Percentiles rank a stretch among this genome's conserved stretches.
These are phyloP conservation scores for Tricholoma furcatifolium DNA, from an alignment of 768 basidiomycete genomes.

Conservation along the genomic window DNA sequence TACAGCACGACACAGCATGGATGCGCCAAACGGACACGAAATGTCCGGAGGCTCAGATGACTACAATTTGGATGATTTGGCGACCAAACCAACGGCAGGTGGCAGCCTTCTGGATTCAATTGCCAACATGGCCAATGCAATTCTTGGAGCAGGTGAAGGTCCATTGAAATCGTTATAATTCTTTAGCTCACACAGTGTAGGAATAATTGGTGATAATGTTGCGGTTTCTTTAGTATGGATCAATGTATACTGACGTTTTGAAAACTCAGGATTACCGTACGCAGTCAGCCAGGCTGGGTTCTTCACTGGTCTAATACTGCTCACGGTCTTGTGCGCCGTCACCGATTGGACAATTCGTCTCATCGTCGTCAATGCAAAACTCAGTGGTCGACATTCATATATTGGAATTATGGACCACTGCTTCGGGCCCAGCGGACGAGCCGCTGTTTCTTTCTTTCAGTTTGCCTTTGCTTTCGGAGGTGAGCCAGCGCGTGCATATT, in stretches of 20 bases:
- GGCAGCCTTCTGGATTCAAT: constrained; percentile 79
- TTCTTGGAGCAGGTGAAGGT: constrained; percentile 81
- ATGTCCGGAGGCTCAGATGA: constrained; percentile 30
- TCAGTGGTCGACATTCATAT: constrained; percentile 89
- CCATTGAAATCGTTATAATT: constrained; percentile 14
- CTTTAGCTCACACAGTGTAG: constrained; percentile 11
- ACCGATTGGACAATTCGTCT: constrained; percentile 99
- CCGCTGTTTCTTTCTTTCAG: constrained; percentile 95
- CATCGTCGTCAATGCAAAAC: constrained; percentile 93
- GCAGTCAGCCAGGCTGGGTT: constrained; percentile 95
- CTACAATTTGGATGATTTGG: constrained; percentile 71
- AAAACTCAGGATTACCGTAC: constrained; percentile 77
- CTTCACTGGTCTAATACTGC: constrained; percentile 79
- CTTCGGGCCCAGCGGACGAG: constrained; percentile 89
- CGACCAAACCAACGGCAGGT: constrained; percentile 62
- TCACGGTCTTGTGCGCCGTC: constrained; percentile 74
- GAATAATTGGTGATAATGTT: constrained; percentile 23
- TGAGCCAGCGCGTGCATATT: constrained; percentile 25
- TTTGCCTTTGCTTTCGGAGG: constrained; percentile 98
- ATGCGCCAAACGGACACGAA: constrained; percentile 41
- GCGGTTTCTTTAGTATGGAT: constrained; percentile 5
- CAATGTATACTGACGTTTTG: too few species aligned
- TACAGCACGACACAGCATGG: constrained; percentile 54
- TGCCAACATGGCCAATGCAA: constrained; percentile 95
- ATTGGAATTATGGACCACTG: constrained; percentile 94